Evolutionary conservation across 495 filamentous ascomycete genomes (phyloP).

Genomic region (Penicillium mononematosum): DNA sequence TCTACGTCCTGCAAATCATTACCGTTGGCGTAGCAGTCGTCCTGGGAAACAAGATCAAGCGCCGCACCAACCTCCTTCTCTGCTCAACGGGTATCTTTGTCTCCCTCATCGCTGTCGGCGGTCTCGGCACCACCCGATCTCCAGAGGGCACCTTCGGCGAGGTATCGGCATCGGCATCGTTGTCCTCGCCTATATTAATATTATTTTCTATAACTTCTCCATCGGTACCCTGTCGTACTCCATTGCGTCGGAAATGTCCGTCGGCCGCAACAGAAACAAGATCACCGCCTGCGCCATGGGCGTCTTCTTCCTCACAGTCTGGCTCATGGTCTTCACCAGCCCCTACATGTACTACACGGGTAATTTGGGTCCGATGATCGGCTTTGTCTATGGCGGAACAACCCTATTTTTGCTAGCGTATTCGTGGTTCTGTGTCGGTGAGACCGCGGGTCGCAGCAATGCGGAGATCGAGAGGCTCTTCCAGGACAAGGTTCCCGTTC

Average conservation of each 20-base stretch:
- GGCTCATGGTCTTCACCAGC: conserved; percentile 36
- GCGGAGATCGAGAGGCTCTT: conserved; percentile 36
- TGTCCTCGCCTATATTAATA: conserved; percentile 33
- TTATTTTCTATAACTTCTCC: conserved; percentile 38
- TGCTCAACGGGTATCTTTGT: conserved; percentile 30
- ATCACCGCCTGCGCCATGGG: conserved; percentile 34
- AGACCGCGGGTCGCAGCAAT: conserved; percentile 32
- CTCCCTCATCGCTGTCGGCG: conserved; percentile 35
- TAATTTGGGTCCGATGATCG: conserved; percentile 38
- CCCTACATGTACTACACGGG: conserved; percentile 42
- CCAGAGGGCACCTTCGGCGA: conserved; percentile 14
- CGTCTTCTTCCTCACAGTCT: conserved; percentile 34
- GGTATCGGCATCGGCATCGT: conserved; percentile 29
- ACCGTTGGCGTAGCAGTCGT: conserved; percentile 30
- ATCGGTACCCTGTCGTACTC: conserved; percentile 35
- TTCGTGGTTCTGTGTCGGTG: conserved; percentile 43
- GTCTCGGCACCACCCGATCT: conserved; percentile 28
- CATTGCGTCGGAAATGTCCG: conserved; percentile 36
- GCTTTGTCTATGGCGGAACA: conserved; percentile 37
- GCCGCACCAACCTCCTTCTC: conserved; percentile 33
- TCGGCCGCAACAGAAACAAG: conserved; percentile 40
- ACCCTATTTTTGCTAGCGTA: conserved; percentile 32
- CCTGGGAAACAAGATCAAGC: conserved; percentile 31
- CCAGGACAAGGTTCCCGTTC: conserved; percentile 24
- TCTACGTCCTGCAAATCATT: conserved; percentile 37